Percentiles rank a stretch among this genome's conserved stretches.
Evolutionary conservation across 306 rosid species (phyloP).

Genomic region (Trifolium fragiferum): DNA sequence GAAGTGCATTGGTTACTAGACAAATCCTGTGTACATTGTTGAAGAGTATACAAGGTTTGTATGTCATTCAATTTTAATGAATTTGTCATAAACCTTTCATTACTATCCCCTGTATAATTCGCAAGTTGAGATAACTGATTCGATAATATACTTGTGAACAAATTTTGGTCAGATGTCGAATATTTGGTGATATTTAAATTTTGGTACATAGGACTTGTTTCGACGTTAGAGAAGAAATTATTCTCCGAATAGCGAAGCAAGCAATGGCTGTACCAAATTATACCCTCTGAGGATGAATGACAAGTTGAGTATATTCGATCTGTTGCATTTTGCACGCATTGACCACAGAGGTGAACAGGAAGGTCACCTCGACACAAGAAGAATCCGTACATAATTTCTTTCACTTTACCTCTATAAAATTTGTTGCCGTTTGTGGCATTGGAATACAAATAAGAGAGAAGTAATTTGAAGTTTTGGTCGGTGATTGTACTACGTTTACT

Average conservation of each 20-base stretch:
- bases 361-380: constrained; percentile 35
- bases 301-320: neutral
- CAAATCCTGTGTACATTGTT: neutral
- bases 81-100: neutral
- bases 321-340: neutral
- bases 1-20: neutral
- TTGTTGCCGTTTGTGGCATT: neutral
- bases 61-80: neutral
- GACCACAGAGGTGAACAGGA: neutral
- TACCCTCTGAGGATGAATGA: neutral
- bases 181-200: neutral
- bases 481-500: neutral
- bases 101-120: neutral
- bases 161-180: neutral
- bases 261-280: constrained; percentile 36
- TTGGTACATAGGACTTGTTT: neutral
- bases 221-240: neutral
- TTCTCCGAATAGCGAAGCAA: constrained; percentile 14
- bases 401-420: neutral
- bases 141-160: neutral
- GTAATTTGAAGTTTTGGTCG: neutral
- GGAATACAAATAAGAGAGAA: constrained; percentile 34
- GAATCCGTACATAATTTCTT: neutral
- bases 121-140: neutral
- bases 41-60: neutral